Evolutionary conservation across 148 eudicot species (phyloP), one percentile per base, ranked within the genome.

Genomic region (Bassia scoparia): DNA sequence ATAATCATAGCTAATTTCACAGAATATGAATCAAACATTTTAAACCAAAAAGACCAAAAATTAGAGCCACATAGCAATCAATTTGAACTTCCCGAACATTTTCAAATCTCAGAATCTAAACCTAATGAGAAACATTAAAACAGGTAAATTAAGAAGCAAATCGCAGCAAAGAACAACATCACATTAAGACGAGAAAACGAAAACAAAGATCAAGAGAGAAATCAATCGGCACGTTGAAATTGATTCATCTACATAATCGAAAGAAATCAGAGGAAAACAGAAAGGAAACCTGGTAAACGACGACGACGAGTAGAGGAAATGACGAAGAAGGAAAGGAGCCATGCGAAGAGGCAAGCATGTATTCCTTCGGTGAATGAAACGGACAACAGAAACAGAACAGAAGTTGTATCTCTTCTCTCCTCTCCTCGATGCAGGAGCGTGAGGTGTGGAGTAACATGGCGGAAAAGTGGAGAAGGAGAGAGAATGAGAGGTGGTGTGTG

Each of bases 321-420:
- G 66, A 86, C 44, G 77, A 93, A 86, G 79, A 93, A 93, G 83
- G 91, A 90, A 65, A 90, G 66, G 30, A 93, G 80, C 98, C 98
- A 93, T 56, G 80, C 83, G 53, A 90, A 73, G 20, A 90, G 77
- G 67, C 87, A 63, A 86, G 85, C 90, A 93, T 90, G 56, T 48
- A 2, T 48, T 48, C 52, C 52, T 10, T 54, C 4, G 2, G n/a
- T 4, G 4, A 21, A 54, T n/a, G n/a, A n/a, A n/a, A n/a, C n/a
- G n/a, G n/a, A n/a, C n/a, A n/a, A n/a, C n/a, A n/a, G n/a, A n/a
- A n/a, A n/a, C n/a, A n/a, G n/a, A n/a, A n/a, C n/a, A n/a, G n/a
- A n/a, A n/a, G n/a, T n/a, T n/a, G n/a, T n/a, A n/a, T n/a, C n/a
- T n/a, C n/a, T n/a, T n/a, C n/a, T n/a, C n/a, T n/a, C n/a, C n/a